Base-by-base conservation (phyloP, 345 rosid genomes). In the Lepidium aucheri region DNA sequence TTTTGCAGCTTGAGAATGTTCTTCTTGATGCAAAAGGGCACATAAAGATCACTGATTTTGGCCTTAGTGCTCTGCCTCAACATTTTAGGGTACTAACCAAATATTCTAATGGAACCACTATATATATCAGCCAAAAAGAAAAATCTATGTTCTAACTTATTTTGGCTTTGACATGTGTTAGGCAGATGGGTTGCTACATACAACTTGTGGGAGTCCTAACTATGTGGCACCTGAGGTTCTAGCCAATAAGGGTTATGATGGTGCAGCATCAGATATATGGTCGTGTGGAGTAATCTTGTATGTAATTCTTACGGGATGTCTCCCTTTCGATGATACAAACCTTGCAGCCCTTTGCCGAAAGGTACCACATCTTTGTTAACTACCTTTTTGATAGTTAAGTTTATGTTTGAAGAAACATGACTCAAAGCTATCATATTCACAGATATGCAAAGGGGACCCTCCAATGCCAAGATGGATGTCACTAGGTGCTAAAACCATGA, bases 161-260 rank as follows among this genome's bases (percentile, higher is more conserved):
- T 49, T 28, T 34, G 7, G 33, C 4, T 68, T 68, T 57, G 57
- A 24, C 20, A 41, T 69, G 10, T 43, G 10, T 43, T 56, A 89
- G 96, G 88, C 75, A 57, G 97, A 87, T 60, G 95, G 96, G 8
- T 79, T 92, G 30, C 76, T 92, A 74, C 96, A 89, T 72, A 92
- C 98, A 50, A 83, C 93, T 15, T 92, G 98, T 63, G 97, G 98
- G 60, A 92, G 93, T 71, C 96, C 97, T 14, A 92, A 92, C 77
- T 92, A 92, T 34, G 91, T 89, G 14, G 91, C 97, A 3, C 98
- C 97, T 2, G 97, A 93, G 82, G 81, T 93, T 65, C 90, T 93
- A 47, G 80, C 83, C 7, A 93, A 88, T 60, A 74, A 84, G 61
- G 98, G 98, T 4, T 93, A 93, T 16, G 83, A 93, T 60, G 98